Percentiles rank a stretch among this genome's conserved stretches.
Conservation (phyloP, 306 rosid genomes). For the Malus sieversii region DNA sequence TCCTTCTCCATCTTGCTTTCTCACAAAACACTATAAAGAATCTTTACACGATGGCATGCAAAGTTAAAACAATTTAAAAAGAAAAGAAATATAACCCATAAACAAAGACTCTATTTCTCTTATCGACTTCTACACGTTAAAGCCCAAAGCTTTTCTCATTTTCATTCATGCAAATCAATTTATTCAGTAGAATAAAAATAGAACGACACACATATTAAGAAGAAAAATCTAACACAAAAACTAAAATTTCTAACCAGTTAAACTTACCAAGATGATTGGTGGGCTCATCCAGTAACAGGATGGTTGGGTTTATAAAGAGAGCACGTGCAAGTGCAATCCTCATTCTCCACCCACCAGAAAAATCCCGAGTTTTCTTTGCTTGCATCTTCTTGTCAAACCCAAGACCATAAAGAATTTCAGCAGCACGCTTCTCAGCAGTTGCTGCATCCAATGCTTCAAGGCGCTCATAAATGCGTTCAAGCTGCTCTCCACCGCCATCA, state of each 20-base stretch:
- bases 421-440: slow-evolving; percentile 98
- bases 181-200: too few relatives aligned
- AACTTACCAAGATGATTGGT: slow-evolving; percentile 90
- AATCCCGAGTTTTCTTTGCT: slow-evolving; percentile 79
- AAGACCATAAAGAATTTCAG: slow-evolving; percentile 89
- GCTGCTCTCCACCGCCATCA: slow-evolving; percentile 93
- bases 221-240: not conserved
- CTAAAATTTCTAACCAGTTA: not conserved
- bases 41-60: not conserved
- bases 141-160: too few relatives aligned
- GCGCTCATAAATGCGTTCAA: slow-evolving; percentile 86
- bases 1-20: not conserved
- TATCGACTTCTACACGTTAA: too few relatives aligned
- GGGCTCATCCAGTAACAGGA: slow-evolving; percentile 92
- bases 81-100: not conserved
- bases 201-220: not conserved
- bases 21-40: not conserved
- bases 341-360: slow-evolving; percentile 99
- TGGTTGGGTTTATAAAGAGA: slow-evolving; percentile 86
- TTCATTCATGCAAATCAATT: too few relatives aligned
- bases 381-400: slow-evolving; percentile 96
- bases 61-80: not conserved
- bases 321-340: slow-evolving; percentile 97
- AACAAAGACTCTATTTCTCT: too few relatives aligned
- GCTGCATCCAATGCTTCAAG: slow-evolving; percentile 87